Evolutionary conservation across 2,329 filamentous ascomycete species (phyloP).

Genomic region (Colletotrichum endophyticum): DNA sequence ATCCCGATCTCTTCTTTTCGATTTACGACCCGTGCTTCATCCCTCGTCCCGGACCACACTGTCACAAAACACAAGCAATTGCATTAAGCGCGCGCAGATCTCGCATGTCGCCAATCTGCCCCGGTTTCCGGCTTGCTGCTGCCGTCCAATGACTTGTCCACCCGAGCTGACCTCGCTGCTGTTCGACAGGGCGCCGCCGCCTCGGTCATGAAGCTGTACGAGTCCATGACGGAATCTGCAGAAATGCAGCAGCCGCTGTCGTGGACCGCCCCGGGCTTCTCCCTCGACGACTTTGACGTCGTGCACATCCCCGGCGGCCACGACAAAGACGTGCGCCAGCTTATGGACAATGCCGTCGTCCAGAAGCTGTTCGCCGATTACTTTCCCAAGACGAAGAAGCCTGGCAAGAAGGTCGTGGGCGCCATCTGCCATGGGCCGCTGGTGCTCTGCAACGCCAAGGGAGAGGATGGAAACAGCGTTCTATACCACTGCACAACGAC

Average conservation of each 20-base stretch:
- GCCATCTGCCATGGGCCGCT: conserved; percentile 60
- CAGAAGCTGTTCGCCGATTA: conserved; percentile 49
- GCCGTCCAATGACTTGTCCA: neutral
- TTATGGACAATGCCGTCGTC: conserved; percentile 52
- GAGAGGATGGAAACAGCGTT: conserved; percentile 46
- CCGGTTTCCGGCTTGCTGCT: neutral
- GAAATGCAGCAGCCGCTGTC: conserved; percentile 47
- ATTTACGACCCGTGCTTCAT: neutral
- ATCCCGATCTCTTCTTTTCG: neutral
- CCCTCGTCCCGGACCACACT: neutral
- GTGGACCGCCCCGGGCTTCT: conserved; percentile 50
- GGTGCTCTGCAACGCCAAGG: conserved; percentile 48
- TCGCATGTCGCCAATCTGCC: neutral
- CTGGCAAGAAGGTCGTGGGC: conserved; percentile 46
- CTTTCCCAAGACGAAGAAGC: conserved; percentile 52
- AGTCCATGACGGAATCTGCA: conserved; percentile 44
- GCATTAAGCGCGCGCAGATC: neutral
- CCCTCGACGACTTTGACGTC: conserved; percentile 49
- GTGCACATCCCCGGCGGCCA: conserved; percentile 58
- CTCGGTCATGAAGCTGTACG: conserved; percentile 44
- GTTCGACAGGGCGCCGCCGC: conserved; percentile 45
- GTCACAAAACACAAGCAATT: neutral
- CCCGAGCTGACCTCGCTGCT: neutral
- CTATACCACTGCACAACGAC: conserved; percentile 53
- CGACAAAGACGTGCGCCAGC: conserved; percentile 54